Base-by-base conservation (phyloP, 2,329 filamentous ascomycete species). In the Chaetomium sp. region DNA sequence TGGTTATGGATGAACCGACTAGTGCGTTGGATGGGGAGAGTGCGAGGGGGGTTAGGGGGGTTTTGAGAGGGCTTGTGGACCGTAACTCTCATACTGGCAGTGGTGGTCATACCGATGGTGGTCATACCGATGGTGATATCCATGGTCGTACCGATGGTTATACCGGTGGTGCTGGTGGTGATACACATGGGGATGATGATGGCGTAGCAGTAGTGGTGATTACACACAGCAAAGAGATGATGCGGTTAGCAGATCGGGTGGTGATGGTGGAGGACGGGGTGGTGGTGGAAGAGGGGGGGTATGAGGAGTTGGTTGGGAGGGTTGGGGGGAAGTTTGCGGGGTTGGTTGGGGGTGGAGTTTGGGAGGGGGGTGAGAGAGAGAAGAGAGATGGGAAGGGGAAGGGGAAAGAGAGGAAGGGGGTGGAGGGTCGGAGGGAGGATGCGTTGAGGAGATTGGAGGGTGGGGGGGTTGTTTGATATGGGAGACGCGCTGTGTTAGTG, bases 1-100 rank as follows among this genome's bases (percentile, higher is more conserved):
- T 96, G 12, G 79, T 96, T 2, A 73, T 96, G 1, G 92, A 97
- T 64, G 91, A 96, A 71, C 89, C 91, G 1, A 96, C 91, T 0
- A 88, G 85, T 33, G 86, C 87, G 0, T 75, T 97, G 0, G 91
- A 96, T 65, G 76, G 79, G 0, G 80, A 85, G 62, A 86, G 80
- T 41, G 85, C 88, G 0, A 77, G 77, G 2, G 71, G 78, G 1
- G 79, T 96, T 3, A 76, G 87, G 10, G 71, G 79, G 7, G 86
- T 86, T 0, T 76, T 95, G 42, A 69, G 69, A 38, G 66, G 66
- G 0, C 70, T 94, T 1, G 73, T 85, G 10, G 58, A 62, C 19
- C 19, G 19, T 27, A 27, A 27, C 19, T 27, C 19, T 38, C 37
- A 8, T 12, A 8, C 37, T 12, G 37, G 12, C 37, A 12, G 37